Evolutionary conservation across 1,139 yeast species (phyloP).

Genomic region (Suhomyces terraborum): DNA sequence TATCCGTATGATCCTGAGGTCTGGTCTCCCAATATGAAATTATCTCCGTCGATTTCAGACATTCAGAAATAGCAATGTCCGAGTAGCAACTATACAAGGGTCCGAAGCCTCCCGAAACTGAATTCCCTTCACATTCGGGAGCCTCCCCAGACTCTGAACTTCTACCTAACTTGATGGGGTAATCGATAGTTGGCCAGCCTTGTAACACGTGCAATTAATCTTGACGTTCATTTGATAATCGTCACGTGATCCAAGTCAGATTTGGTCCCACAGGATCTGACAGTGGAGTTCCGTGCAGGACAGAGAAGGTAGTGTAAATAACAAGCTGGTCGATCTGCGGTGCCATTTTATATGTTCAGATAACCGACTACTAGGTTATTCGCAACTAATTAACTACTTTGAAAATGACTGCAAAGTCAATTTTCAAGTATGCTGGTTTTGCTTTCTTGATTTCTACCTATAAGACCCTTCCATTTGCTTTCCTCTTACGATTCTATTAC

Average conservation of each 20-base stretch:
- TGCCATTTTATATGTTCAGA: too few species aligned
- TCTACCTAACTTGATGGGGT: neutral
- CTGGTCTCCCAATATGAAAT: neutral
- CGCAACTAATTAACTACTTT: too few species aligned
- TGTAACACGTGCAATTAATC: too few species aligned
- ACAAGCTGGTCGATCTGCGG: too few species aligned
- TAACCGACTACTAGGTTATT: too few species aligned
- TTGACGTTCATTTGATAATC: too few species aligned
- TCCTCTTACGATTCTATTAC: slow-evolving; percentile 62
- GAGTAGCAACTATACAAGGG: neutral
- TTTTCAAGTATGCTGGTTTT: slow-evolving; percentile 10
- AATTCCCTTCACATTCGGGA: neutral
- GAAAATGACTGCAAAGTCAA: neutral
- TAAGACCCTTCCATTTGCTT: slow-evolving; percentile 73
- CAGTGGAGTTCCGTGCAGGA: too few species aligned
- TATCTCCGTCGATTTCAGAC: neutral
- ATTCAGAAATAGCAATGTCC: slow-evolving; percentile 4
- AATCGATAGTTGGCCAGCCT: neutral
- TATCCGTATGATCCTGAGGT: slow-evolving; percentile 2
- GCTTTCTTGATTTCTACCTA: slow-evolving; percentile 30
- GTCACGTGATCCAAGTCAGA: too few species aligned
- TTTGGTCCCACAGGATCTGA: too few species aligned
- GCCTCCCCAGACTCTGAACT: neutral
- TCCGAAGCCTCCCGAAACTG: neutral
- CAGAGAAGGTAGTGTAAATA: too few species aligned